phyloP scores from a whole-genome alignment of 2,329 filamentous ascomycete genomes.

The Microdochium bolleyi region DNA sequence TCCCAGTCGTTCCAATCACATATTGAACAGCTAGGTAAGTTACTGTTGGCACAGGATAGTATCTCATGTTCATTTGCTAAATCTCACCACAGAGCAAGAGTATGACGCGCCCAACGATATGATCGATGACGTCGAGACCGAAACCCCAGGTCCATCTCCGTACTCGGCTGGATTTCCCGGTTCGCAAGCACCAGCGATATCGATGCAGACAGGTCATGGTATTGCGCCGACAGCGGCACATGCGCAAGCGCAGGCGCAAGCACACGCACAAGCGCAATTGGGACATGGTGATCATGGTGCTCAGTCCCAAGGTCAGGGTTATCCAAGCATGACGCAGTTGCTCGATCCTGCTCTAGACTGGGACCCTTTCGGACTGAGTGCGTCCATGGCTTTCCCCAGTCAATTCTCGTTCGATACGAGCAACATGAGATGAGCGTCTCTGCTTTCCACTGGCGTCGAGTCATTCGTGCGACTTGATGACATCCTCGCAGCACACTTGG shows the following conservation, averaged over 20 bases:
- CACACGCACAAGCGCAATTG: conserved; percentile 29
- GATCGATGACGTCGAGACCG: conserved; percentile 73
- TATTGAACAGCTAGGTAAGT: conserved; percentile 92
- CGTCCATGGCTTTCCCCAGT: conserved; percentile 90
- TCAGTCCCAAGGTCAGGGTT: conserved; percentile 31
- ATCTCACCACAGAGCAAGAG: conserved; percentile 79
- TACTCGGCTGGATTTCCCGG: conserved; percentile 49
- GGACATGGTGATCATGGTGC: conserved; percentile 19
- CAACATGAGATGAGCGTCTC: conserved; percentile 33
- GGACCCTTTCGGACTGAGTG: conserved; percentile 87
- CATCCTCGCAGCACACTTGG: too few relatives aligned
- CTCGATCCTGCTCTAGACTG: conserved; percentile 81
- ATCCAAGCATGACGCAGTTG: conserved; percentile 55
- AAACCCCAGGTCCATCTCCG: conserved; percentile 59
- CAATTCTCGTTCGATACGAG: conserved; percentile 68
- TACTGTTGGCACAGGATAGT: conserved; percentile 47
- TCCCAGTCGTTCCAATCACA: conserved; percentile 83
- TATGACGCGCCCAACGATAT: conserved; percentile 88
- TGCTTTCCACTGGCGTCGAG: too few relatives aligned
- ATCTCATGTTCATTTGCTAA: conserved; percentile 44
- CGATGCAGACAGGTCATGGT: conserved; percentile 26
- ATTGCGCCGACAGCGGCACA: conserved; percentile 28
- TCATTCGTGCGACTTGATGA: too few relatives aligned
- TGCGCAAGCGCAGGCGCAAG: conserved; percentile 10
- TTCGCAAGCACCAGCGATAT: conserved; percentile 14